Percentiles rank a stretch among this genome's conserved stretches.
Conservation (phyloP, 495 filamentous ascomycete species). For the Xylaria castorea region DNA sequence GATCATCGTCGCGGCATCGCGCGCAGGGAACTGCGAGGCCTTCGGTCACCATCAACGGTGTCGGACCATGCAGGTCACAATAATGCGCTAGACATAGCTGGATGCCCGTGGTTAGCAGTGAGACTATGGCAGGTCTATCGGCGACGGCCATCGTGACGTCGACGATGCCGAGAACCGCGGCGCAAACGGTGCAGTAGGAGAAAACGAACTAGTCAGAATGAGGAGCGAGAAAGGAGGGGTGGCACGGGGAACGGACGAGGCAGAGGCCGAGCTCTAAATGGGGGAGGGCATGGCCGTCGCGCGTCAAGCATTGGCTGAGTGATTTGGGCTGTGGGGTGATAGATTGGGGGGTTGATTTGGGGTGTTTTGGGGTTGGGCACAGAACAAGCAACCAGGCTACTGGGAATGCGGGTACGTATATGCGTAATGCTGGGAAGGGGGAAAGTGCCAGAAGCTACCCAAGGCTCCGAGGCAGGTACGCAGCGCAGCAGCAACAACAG, state of each 20-base stretch:
- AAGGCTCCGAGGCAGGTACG: neutral
- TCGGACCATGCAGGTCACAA: conserved; percentile 94
- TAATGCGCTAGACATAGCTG: conserved; percentile 96
- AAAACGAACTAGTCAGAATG: conserved; percentile 6
- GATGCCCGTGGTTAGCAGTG: conserved; percentile 49
- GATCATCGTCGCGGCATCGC: conserved; percentile 67
- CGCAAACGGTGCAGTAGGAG: conserved; percentile 15
- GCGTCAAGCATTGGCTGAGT: conserved; percentile 4
- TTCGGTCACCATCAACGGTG: conserved; percentile 94
- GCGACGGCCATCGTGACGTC: conserved; percentile 35
- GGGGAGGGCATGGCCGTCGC: neutral
- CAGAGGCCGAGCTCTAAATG: neutral
- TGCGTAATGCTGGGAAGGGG: neutral
- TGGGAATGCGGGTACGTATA: neutral
- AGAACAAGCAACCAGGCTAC: conserved; percentile 2
- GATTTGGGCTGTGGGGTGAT: neutral
- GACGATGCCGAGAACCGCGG: conserved; percentile 13
- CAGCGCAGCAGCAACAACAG: neutral
- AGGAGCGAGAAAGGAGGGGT: neutral
- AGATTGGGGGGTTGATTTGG: neutral
- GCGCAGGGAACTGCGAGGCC: conserved; percentile 78
- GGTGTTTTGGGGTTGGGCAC: conserved; percentile 7
- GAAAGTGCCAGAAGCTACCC: neutral
- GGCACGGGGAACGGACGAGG: neutral
- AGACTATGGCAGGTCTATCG: conserved; percentile 36